Evolutionary conservation across 2,329 filamentous ascomycete species (phyloP), one percentile per base, ranked within the genome.

Genomic region (Paraphaeosphaeria minitans): DNA sequence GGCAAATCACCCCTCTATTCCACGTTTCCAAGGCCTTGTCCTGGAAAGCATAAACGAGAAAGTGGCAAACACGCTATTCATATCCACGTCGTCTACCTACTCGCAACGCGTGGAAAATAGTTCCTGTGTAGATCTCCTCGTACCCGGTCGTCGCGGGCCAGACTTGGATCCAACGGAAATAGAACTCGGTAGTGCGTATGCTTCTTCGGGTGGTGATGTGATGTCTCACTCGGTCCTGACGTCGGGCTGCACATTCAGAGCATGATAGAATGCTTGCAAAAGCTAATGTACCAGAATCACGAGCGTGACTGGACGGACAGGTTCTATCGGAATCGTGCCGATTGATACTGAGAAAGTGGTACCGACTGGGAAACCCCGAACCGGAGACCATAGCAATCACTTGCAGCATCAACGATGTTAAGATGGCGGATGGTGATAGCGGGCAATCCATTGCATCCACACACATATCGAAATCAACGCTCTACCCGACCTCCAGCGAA

Each of bases 1-100:
- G 60, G 62, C 59, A 51, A 62, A 55, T 39, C 8, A 51, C 46
- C 46, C 45, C 47, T 56, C 47, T 19, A 24, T 53, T 35, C 54
- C 54, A 51, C 35, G 54, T 50, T 51, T 39, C 46, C 14, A 14
- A 22, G 35, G 10, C 47, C 39, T 42, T n/a, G 19, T 12, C 39
- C n/a, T 45, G 27, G 37, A 21, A 45, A 5, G 2, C n/a, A 37
- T 22, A 13, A 19, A 53, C n/a, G 6, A 14, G 2, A 9, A 21
- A 22, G 53, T 55, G 53, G 53, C 43, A 21, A 55, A 21, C 6
- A 1, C 7, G 27, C 53, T 55, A 48, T 39, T 41, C 14, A 49
- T 48, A 31, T 35, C 42, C 21, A 27, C 42, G n/a, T 48, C 31
- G 33, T 37, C 14, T 53, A 33, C 21, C 33, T 37, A 16, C n/a